Evolutionary conservation across 257 asterid genomes (phyloP), one percentile per base, ranked within the genome.

Genomic region (Dorcoceras hygrometricum): DNA sequence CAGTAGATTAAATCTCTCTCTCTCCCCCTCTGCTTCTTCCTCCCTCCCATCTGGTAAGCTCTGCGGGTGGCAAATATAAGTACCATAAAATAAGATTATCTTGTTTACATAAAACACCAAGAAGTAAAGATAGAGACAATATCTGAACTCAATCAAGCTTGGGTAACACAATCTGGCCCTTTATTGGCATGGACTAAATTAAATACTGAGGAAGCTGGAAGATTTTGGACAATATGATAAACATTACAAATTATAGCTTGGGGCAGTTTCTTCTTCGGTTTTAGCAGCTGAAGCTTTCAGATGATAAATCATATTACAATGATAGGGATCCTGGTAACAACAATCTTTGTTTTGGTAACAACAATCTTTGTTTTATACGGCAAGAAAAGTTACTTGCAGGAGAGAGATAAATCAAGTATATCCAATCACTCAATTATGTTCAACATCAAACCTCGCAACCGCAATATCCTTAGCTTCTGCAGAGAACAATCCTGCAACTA

Each of bases 391-490:
- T 20, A 59, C 51, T 61, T 65, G 4, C 26, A 34, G 14, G 43
- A 57, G 34, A 65, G 64, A 50, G 51, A 70, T 62, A 54, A 55
- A 51, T 29, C 60, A 57, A 34, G 23, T 55, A 46, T 50, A 59
- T 67, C 65, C 62, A 58, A 32, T 57, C 34, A 73, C 56, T 24
- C 24, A 65, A 62, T 51, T 50, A 51, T 64, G 75, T 73, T 56
- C 55, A 57, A 62, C 57, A 64, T 53, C 62, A 64, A 65, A 89
- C 96, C 96, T 89, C 76, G 91, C 90, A 67, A 77, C 76, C 51
- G 96, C 95, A 55, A 89, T 80, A 83, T 89, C 91, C 76, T 73
- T 84, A 78, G 87, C 96, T 84, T 89, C 96, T 9, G 96, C 85
- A 64, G 96, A 89, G 79, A 89, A 83, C 76, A 89, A 77, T 60